Evolutionary conservation across 2,329 filamentous ascomycete species (phyloP), one percentile per base, ranked within the genome.

Genomic region (Penicillium verrucosum): DNA sequence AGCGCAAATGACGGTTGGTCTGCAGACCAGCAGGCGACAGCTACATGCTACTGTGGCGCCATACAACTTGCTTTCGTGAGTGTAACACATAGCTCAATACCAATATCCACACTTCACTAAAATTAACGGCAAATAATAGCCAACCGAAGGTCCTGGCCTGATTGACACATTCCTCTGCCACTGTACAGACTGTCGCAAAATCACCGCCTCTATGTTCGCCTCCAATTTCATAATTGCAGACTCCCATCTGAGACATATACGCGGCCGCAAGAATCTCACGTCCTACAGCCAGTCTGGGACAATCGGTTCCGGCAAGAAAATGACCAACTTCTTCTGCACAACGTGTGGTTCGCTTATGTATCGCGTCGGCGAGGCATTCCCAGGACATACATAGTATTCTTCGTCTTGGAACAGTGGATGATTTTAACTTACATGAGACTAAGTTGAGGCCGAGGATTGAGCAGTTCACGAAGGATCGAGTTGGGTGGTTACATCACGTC

Each of bases 331-430:
- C 65, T 88, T 88, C 69, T 88, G 85, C 61, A 71, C 65, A 0
- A 80, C 74, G 0, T 88, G 85, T 64, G 85, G 85, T 0, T 80
- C 80, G 0, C 76, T 87, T 5, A 81, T 88, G 82, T 87, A 85
- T 62, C 78, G 85, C 0, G 68, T 77, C 9, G 72, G 79, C 5
- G 64, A 70, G 1, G 72, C 65, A 0, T 80, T 75, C 51, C 81
- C 82, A 0, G 81, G 76, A 0, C 56, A 58, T 42, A 0, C 56
- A 58, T 42, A 80, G 70, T 37, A 80, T 87, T 45, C 51, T 83
- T 57, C 72, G 85, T 0, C 78, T 85, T 48, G 85, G 85, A 0
- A 86, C 82, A 0, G 79, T 88, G 1, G 85, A 88, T 66, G 85
- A 88, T 70, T 84, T 85, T 50, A 69, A 65, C 48, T 64, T 88